A percentile compares a stretch with the other conserved stretches of the same genome.
These are phyloP conservation scores for Sporisorium reilianum DNA, from an alignment of 1,284 basidiomycete genomes.

Conservation along the genomic window DNA sequence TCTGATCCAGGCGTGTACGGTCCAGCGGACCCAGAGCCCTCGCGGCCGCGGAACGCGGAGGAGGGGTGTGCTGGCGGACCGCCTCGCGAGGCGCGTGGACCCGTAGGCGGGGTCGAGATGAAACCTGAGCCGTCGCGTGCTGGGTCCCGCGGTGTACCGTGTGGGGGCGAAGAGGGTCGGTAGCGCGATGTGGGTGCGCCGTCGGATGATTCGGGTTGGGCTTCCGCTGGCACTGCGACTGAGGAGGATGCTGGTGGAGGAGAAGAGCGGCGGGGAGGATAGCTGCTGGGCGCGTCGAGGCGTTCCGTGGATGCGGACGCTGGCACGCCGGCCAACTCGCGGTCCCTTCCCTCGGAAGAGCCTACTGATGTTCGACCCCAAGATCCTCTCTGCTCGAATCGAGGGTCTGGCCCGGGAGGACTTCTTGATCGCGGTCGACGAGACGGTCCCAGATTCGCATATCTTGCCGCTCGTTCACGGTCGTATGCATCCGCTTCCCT, in stretches of 20 bases:
- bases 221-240: background rate
- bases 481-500: constrained; percentile 22
- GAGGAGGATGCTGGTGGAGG: constrained; percentile 8
- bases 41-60: constrained; percentile 22
- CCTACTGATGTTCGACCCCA: constrained; percentile 24
- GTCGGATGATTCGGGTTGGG: background rate
- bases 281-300: background rate
- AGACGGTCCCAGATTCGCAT: constrained; percentile 11
- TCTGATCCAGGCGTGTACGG: constrained; percentile 32
- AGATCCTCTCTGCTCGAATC: constrained; percentile 16
- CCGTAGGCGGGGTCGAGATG: constrained; percentile 35
- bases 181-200: constrained; percentile 9
- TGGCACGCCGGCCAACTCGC: constrained; percentile 8
- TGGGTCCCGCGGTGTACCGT: too few relatives aligned
- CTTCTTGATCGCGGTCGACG: constrained; percentile 29
- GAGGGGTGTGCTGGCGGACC: constrained; percentile 10
- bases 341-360: constrained; percentile 27
- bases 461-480: constrained; percentile 11
- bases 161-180: constrained; percentile 13
- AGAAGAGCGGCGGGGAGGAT: constrained; percentile 2
- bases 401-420: constrained; percentile 16
- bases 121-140: constrained; percentile 17
- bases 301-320: constrained; percentile 5
- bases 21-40: constrained; percentile 12
- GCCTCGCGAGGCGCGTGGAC: constrained; percentile 31